phyloP scores from a whole-genome alignment of 1,284 basidiomycete species.

The Trichosporon sp. region DNA sequence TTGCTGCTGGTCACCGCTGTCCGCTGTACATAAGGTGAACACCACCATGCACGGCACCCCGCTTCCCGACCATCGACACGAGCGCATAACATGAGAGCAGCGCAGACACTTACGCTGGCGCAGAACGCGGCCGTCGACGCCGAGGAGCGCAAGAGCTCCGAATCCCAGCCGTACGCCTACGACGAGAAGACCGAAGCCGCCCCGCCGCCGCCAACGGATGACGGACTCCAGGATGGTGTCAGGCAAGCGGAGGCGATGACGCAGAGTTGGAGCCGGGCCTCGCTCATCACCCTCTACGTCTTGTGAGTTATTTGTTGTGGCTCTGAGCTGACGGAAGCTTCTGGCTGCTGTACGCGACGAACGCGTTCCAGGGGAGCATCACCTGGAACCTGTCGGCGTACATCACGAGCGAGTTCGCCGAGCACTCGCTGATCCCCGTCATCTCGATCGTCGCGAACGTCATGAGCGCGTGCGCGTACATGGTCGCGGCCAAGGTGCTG shows the following conservation, averaged over 20 bases:
- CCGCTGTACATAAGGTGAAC: background rate
- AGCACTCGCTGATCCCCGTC: conserved; percentile 42
- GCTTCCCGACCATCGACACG: background rate
- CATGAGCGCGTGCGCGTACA: conserved; percentile 36
- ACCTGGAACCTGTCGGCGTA: conserved; percentile 39
- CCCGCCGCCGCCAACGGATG: background rate
- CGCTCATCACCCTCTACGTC: conserved; percentile 28
- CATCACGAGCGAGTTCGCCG: conserved; percentile 32
- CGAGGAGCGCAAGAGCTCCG: background rate
- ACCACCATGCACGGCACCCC: too few species aligned
- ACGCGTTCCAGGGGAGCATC: conserved; percentile 40
- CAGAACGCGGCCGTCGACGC: background rate
- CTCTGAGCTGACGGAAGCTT: conserved; percentile 25
- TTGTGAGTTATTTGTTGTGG: conserved; percentile 29
- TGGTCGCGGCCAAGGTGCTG: conserved; percentile 38
- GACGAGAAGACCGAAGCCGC: background rate
- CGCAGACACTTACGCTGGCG: conserved; percentile 7
- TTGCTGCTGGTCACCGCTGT: background rate
- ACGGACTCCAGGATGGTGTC: conserved; percentile 33
- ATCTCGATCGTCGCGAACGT: conserved; percentile 39
- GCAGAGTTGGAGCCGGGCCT: conserved; percentile 31
- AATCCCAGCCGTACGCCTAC: background rate
- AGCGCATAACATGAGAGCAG: conserved; percentile 5
- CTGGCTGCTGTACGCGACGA: conserved; percentile 40
- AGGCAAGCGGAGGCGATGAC: conserved; percentile 35